phyloP scores from a whole-genome alignment of 257 asterid genomes.

The Ajuga chamaepitys region DNA sequence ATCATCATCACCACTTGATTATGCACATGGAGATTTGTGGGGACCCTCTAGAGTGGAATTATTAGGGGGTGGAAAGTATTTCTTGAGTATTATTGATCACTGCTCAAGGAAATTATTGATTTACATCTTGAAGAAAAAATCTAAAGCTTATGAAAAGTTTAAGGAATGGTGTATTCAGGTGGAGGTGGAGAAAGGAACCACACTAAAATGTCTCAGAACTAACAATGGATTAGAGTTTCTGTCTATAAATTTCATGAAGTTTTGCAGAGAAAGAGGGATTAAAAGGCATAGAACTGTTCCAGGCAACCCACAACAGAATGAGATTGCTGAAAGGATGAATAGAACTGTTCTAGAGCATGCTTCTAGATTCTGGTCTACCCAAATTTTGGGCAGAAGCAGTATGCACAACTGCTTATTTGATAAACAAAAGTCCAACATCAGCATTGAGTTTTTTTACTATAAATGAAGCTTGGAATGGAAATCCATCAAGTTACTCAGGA shows the following conservation, averaged over 20 bases:
- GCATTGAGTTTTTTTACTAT: no score
- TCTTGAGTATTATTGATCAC: neutral
- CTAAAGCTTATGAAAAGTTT: no score
- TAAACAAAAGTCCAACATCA: no score
- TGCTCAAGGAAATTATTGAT: neutral
- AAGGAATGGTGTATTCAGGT: no score
- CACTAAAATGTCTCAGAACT: neutral
- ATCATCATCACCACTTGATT: neutral
- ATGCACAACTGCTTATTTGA: neutral
- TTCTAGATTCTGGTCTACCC: no score
- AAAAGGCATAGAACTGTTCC: neutral
- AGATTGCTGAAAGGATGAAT: no score
- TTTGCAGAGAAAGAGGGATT: neutral
- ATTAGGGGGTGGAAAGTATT: neutral
- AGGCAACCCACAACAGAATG: neutral
- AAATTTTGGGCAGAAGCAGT: neutral
- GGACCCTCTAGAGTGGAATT: neutral
- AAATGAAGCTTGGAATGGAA: no score
- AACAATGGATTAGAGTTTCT: neutral
- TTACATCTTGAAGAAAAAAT: no score
- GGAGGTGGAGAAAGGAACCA: no score
- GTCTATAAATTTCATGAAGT: no score
- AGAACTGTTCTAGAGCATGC: no score
- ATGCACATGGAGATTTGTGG: neutral
- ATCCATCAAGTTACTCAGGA: no score